These are phyloP conservation scores for Mariannaea elegans DNA, from an alignment of 2,329 filamentous ascomycete genomes.

Conservation along the genomic window DNA sequence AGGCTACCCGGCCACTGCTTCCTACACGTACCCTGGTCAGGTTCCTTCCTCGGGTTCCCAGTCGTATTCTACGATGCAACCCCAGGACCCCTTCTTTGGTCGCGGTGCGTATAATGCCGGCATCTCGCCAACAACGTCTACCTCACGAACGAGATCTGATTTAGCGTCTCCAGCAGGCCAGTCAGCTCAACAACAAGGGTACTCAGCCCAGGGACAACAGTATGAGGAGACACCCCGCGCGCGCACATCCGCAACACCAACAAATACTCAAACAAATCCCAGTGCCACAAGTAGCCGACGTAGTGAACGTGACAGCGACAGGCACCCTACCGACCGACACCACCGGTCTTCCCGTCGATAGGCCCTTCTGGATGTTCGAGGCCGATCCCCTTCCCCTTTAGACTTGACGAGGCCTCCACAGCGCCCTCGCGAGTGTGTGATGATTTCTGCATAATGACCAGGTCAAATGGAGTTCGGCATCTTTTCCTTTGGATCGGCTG, in stretches of 20 bases:
- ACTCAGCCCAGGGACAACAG: conserved; percentile 57
- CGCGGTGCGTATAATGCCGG: conserved; percentile 65
- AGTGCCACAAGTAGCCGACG: conserved; percentile 50
- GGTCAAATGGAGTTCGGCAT: conserved; percentile 39
- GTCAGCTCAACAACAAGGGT: conserved; percentile 47
- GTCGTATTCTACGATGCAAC: conserved; percentile 53
- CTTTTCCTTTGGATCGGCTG: conserved; percentile 39
- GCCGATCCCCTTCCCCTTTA: conserved; percentile 29
- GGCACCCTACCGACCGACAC: conserved; percentile 50
- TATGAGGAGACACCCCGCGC: conserved; percentile 59
- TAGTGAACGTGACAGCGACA: conserved; percentile 54
- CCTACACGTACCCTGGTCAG: conserved; percentile 48
- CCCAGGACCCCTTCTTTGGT: conserved; percentile 64
- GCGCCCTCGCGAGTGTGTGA: conserved; percentile 40
- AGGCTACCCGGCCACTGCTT: conserved; percentile 44
- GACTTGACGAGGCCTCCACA: conserved; percentile 32
- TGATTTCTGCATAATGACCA: conserved; percentile 44
- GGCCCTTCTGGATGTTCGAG: conserved; percentile 29
- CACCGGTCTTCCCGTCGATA: conserved; percentile 51
- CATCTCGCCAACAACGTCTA: conserved; percentile 18
- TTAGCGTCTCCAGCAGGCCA: conserved; percentile 63
- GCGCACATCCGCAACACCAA: conserved; percentile 48
- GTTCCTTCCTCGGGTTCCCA: conserved; percentile 44
- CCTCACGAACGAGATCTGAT: conserved; percentile 34
- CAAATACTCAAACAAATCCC: conserved; percentile 51